phyloP scores from a whole-genome alignment of 345 rosid species.

The Gossypium arboreum region DNA sequence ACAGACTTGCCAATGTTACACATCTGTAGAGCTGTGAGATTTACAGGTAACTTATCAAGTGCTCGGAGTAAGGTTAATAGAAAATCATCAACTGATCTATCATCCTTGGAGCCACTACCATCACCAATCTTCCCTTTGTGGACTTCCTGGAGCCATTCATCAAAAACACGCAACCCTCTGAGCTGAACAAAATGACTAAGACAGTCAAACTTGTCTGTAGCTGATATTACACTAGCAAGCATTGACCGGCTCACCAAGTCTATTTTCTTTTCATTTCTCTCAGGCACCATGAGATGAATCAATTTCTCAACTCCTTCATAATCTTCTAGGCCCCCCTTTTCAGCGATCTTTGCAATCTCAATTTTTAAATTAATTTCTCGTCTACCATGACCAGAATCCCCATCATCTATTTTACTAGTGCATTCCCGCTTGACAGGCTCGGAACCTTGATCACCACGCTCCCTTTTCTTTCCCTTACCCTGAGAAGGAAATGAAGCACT shows the following conservation, averaged over 20 bases:
- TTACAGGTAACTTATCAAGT: constrained; percentile 80
- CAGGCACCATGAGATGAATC: constrained; percentile 50
- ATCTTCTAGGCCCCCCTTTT: constrained; percentile 74
- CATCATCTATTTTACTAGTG: constrained; percentile 49
- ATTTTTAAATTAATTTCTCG: constrained; percentile 50
- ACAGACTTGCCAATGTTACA: constrained; percentile 89
- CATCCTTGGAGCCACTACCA: constrained; percentile 61
- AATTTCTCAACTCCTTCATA: constrained; percentile 74
- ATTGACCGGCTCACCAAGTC: constrained; percentile 58
- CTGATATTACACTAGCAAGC: constrained; percentile 72
- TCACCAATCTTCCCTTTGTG: constrained; percentile 84
- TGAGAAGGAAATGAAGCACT: constrained; percentile 56
- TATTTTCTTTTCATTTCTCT: constrained; percentile 63
- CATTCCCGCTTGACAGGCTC: constrained; percentile 75
- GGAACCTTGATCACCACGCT: constrained; percentile 65
- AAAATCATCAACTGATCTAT: constrained; percentile 66
- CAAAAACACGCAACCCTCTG: constrained; percentile 76
- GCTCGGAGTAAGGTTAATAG: constrained; percentile 71
- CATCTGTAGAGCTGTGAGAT: constrained; percentile 82
- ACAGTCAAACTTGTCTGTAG: constrained; percentile 74
- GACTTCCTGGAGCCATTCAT: constrained; percentile 95
- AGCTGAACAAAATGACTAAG: constrained; percentile 74
- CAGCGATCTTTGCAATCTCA: constrained; percentile 69
- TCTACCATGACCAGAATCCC: constrained; percentile 47
- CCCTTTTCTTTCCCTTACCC: constrained; percentile 87